phyloP scores from a whole-genome alignment of 2,329 filamentous ascomycete genomes.

The Phaeomoniella chlamydospora region DNA sequence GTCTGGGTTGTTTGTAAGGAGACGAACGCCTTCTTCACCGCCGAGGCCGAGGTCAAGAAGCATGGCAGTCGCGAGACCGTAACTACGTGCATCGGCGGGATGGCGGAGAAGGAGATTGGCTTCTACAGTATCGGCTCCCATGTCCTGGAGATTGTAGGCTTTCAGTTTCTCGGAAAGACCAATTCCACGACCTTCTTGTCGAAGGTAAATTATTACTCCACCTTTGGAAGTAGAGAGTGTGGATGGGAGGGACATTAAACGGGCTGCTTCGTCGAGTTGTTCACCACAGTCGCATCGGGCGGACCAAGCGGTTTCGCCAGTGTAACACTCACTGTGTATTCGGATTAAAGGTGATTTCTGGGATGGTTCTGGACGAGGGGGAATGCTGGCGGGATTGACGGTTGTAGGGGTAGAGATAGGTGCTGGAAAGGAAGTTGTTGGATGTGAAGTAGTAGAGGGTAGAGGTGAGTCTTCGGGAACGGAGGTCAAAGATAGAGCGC shows the following conservation, averaged over 20 bases:
- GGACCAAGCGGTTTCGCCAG: conserved; percentile 95
- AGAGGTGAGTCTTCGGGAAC: conserved; percentile 7
- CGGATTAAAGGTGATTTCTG: conserved; percentile 54
- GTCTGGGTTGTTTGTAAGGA: conserved; percentile 94
- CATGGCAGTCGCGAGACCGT: conserved; percentile 93
- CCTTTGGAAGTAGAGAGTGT: conserved; percentile 43
- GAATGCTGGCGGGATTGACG: background rate
- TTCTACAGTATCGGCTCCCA: conserved; percentile 95
- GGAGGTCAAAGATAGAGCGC: conserved; percentile 6
- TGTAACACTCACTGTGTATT: conserved; percentile 98
- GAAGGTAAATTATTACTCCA: conserved; percentile 87
- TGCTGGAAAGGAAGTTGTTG: conserved; percentile 2
- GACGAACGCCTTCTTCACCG: conserved; percentile 48
- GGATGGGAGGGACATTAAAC: conserved; percentile 65
- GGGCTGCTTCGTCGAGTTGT: conserved; percentile 88
- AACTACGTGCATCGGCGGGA: conserved; percentile 86
- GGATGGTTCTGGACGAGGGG: background rate
- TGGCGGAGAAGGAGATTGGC: conserved; percentile 84
- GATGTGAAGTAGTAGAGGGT: background rate
- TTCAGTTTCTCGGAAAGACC: conserved; percentile 92
- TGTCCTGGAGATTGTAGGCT: conserved; percentile 92
- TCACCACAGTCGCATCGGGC: conserved; percentile 96
- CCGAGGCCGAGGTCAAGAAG: conserved; percentile 66
- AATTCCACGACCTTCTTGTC: conserved; percentile 92
- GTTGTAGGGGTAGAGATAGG: conserved; percentile 2